phyloP scores from a whole-genome alignment of 495 filamentous ascomycete species.

The Oleoguttula mirabilis region DNA sequence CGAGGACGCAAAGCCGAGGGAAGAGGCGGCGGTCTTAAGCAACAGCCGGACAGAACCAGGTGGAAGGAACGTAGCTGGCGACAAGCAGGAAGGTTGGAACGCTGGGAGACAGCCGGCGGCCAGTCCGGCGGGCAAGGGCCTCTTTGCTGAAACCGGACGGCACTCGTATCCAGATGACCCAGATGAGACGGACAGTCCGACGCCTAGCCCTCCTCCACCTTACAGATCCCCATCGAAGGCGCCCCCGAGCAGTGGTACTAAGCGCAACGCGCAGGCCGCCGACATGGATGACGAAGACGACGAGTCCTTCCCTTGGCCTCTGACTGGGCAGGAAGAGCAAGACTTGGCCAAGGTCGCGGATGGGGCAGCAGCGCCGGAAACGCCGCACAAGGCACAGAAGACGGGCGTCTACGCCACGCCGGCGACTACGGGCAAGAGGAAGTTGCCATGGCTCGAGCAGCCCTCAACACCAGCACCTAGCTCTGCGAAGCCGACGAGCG shows the following conservation, averaged over 20 bases:
- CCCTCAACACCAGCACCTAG: constrained; percentile 15
- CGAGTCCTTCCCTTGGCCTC: constrained; percentile 13
- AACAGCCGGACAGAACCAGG: constrained; percentile 35
- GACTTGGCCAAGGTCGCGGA: constrained; percentile 10
- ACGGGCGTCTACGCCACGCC: constrained; percentile 39
- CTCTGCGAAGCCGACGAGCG: not conserved
- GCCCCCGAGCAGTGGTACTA: constrained; percentile 1
- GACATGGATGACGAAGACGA: constrained; percentile 17
- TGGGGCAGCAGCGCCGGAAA: constrained; percentile 28
- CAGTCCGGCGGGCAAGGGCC: not conserved
- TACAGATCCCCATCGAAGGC: not conserved
- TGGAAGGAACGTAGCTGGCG: not conserved
- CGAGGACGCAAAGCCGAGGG: constrained; percentile 46
- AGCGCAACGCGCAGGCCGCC: constrained; percentile 6
- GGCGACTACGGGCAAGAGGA: constrained; percentile 35
- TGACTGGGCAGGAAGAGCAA: constrained; percentile 17
- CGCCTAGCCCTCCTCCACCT: constrained; percentile 4
- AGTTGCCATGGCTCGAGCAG: constrained; percentile 22
- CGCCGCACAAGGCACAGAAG: constrained; percentile 37
- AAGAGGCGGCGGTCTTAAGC: constrained; percentile 40
- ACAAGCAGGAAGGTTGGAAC: constrained; percentile 16
- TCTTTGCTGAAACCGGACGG: not conserved
- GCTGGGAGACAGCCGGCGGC: not conserved
- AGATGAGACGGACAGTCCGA: constrained; percentile 10
- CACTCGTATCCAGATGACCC: not conserved